phyloP scores from a whole-genome alignment of 2,329 filamentous ascomycete genomes.

The Cryphonectria radicalis region DNA sequence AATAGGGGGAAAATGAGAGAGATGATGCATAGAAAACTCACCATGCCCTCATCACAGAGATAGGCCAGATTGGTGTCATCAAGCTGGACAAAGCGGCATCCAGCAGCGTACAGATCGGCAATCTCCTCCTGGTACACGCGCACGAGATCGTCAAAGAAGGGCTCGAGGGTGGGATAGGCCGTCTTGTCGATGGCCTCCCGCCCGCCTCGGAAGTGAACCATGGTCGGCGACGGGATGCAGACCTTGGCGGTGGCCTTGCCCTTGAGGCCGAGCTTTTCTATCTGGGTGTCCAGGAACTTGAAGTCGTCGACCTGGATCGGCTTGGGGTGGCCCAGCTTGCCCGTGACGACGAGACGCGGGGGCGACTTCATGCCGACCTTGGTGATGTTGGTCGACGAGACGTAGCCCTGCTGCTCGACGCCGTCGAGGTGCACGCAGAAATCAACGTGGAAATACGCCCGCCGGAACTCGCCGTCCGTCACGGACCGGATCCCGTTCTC shows the following conservation, averaged over 20 bases:
- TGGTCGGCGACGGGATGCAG: slow-evolving; percentile 62
- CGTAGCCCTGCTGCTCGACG: slow-evolving; percentile 54
- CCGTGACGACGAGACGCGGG: slow-evolving; percentile 57
- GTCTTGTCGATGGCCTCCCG: slow-evolving; percentile 55
- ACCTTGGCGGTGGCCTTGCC: slow-evolving; percentile 53
- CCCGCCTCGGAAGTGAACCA: slow-evolving; percentile 63
- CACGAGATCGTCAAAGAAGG: slow-evolving; percentile 60
- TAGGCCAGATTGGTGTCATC: slow-evolving; percentile 65
- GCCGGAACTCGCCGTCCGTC: slow-evolving; percentile 61
- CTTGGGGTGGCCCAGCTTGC: slow-evolving; percentile 57
- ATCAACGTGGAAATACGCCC: slow-evolving; percentile 62
- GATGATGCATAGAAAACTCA: background rate
- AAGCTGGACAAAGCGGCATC: slow-evolving; percentile 60
- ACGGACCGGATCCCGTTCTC: slow-evolving; percentile 53
- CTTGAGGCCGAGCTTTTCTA: slow-evolving; percentile 40
- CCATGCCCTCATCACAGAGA: slow-evolving; percentile 60
- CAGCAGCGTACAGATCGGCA: slow-evolving; percentile 54
- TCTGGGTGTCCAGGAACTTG: slow-evolving; percentile 54
- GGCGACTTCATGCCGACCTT: slow-evolving; percentile 53
- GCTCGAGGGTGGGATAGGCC: slow-evolving; percentile 58
- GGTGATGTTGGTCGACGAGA: slow-evolving; percentile 48
- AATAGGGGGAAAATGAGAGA: background rate
- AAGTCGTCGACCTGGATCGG: slow-evolving; percentile 62
- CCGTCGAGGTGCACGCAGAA: slow-evolving; percentile 59
- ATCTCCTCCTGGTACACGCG: slow-evolving; percentile 60